Percentiles rank a stretch among this genome's conserved stretches.
Evolutionary conservation across 108 stramenopile genomes (phyloP).

Genomic region (Heterococcus sp.): DNA sequence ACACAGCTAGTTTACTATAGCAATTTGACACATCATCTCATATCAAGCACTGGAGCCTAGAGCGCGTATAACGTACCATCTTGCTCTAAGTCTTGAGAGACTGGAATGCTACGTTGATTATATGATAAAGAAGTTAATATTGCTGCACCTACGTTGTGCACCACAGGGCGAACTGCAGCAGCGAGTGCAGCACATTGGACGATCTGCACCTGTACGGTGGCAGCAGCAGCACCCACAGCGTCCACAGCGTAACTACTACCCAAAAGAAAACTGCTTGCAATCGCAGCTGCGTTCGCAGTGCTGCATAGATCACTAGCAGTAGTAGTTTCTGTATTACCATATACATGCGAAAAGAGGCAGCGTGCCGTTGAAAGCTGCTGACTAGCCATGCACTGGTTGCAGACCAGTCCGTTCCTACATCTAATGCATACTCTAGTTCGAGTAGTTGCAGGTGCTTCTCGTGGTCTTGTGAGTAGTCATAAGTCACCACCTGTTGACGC

Average conservation of each 20-base stretch:
- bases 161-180: no score
- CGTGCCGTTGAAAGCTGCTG: slow-evolving; percentile 29
- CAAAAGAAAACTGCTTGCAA: slow-evolving; percentile 33
- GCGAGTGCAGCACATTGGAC: no score
- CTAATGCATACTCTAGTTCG: background rate
- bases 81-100: no score
- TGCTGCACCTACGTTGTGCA: no score
- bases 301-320: slow-evolving; percentile 13
- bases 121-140: no score
- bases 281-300: background rate
- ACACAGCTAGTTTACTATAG: no score
- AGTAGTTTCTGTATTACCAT: slow-evolving; percentile 3
- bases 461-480: background rate
- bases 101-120: no score
- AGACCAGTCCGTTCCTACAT: slow-evolving; percentile 25
- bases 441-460: background rate
- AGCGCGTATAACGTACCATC: no score
- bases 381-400: slow-evolving; percentile 23
- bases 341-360: background rate
- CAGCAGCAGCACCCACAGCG: slow-evolving; percentile 18
- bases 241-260: slow-evolving; percentile 21
- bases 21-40: no score
- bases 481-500: background rate
- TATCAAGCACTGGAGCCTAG: no score
- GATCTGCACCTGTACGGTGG: no score